Evolutionary conservation across 805 yeast genomes (phyloP).

Genomic region (Kazachstania bromeliacearum): DNA sequence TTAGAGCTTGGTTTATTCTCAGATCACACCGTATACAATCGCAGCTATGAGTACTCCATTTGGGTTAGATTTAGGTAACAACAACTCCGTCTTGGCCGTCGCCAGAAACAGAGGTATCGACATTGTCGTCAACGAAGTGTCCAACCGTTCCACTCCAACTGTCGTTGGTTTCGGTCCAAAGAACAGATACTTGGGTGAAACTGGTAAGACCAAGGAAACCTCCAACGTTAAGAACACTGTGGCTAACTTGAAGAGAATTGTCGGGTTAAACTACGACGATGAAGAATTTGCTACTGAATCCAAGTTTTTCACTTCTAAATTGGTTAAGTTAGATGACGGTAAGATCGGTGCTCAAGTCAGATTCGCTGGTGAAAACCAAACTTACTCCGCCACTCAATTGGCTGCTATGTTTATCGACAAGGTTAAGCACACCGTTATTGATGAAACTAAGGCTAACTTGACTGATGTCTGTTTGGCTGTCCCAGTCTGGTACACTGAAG

Average conservation of each 20-base stretch:
- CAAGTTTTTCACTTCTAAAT: conserved; percentile 61
- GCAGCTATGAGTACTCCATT: conserved; percentile 75
- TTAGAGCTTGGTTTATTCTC: too few species aligned
- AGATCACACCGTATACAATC: not conserved
- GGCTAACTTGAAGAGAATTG: conserved; percentile 84
- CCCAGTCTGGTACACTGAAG: conserved; percentile 95
- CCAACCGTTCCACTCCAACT: conserved; percentile 92
- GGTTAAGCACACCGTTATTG: conserved; percentile 67
- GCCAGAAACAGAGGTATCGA: conserved; percentile 99
- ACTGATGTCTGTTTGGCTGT: conserved; percentile 89
- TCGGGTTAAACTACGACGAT: conserved; percentile 68
- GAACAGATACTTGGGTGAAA: conserved; percentile 88
- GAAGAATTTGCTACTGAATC: conserved; percentile 72
- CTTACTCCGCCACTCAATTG: conserved; percentile 81
- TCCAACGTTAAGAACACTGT: conserved; percentile 95
- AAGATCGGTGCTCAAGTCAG: conserved; percentile 78
- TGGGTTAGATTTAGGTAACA: conserved; percentile 97
- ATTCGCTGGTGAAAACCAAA: conserved; percentile 66
- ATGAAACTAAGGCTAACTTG: conserved; percentile 70
- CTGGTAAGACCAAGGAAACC: conserved; percentile 92
- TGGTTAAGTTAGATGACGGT: conserved; percentile 63
- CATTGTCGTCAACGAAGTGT: conserved; percentile 94
- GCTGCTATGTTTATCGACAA: conserved; percentile 93
- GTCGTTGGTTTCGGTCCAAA: conserved; percentile 85
- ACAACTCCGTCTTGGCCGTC: conserved; percentile 86